A percentile compares a stretch with the other conserved stretches of the same genome.
phyloP scores from a whole-genome alignment of 2,329 filamentous ascomycete genomes.

The Pochonia chlamydosporia region DNA sequence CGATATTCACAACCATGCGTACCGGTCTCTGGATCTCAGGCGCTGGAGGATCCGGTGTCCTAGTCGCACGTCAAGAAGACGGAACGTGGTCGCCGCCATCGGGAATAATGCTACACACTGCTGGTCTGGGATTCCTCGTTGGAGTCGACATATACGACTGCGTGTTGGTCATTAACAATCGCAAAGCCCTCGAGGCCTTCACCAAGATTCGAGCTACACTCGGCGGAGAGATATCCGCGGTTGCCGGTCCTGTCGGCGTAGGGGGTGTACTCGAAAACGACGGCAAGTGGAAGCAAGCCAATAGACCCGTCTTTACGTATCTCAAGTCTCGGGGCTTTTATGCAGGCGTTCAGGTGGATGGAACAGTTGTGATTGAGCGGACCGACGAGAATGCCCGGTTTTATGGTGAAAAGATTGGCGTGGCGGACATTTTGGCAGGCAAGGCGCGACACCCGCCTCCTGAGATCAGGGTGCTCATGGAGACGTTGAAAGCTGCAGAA shows the following conservation, averaged over 20 bases:
- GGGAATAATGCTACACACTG: constrained; percentile 74
- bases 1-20: constrained; percentile 66
- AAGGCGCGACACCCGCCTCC: constrained; percentile 26
- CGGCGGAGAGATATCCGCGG: constrained; percentile 71
- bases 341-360: constrained; percentile 78
- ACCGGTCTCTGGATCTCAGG: constrained; percentile 61
- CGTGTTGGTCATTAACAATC: constrained; percentile 76
- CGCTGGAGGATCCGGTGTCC: constrained; percentile 59
- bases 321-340: constrained; percentile 85
- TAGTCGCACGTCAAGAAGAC: constrained; percentile 57
- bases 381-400: constrained; percentile 81
- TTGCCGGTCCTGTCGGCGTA: constrained; percentile 61
- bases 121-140: constrained; percentile 71
- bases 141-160: constrained; percentile 86
- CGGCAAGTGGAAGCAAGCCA: constrained; percentile 44
- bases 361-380: constrained; percentile 77
- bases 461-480: constrained; percentile 24
- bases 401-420: constrained; percentile 56
- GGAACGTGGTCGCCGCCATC: constrained; percentile 73
- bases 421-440: constrained; percentile 39
- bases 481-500: constrained; percentile 27
- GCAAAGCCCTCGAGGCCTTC: constrained; percentile 69
- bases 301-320: constrained; percentile 51
- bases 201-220: constrained; percentile 67
- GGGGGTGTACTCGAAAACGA: constrained; percentile 66